These are phyloP conservation scores for Candida tammaniensis DNA, from an alignment of 805 yeast genomes.

Conservation along the genomic window DNA sequence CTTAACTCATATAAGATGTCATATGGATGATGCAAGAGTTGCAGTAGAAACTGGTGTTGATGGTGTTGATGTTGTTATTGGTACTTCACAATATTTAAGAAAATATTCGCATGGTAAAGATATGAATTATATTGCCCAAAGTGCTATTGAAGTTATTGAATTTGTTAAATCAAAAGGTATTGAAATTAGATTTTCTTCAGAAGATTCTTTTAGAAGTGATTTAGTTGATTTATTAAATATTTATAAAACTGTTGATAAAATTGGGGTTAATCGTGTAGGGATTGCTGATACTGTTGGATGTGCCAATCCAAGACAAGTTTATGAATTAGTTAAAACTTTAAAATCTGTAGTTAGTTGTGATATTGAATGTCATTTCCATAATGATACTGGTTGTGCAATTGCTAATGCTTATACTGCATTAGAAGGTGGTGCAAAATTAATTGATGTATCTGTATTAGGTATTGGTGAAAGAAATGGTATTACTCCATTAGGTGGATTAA, in stretches of 20 bases:
- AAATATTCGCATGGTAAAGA: slow-evolving; percentile 97
- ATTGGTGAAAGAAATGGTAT: slow-evolving; percentile 99
- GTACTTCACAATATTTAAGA: slow-evolving; percentile 92
- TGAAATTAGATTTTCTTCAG: slow-evolving; percentile 94
- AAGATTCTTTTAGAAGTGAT: slow-evolving; percentile 96
- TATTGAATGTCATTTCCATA: slow-evolving; percentile 98
- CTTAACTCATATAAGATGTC: slow-evolving; percentile 95
- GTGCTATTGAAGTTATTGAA: slow-evolving; percentile 95
- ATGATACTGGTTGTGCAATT: slow-evolving; percentile 98
- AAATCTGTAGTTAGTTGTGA: slow-evolving; percentile 93
- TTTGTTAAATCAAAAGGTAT: slow-evolving; percentile 95
- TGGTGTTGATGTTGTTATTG: slow-evolving; percentile 98
- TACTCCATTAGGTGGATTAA: slow-evolving; percentile 94
- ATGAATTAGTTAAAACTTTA: slow-evolving; percentile 91
- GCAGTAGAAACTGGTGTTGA: slow-evolving; percentile 99
- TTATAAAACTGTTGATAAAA: slow-evolving; percentile 93
- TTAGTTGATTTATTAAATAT: slow-evolving; percentile 92
- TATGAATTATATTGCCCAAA: slow-evolving; percentile 94
- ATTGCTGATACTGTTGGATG: slow-evolving; percentile 99
- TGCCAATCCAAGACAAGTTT: slow-evolving; percentile 98
- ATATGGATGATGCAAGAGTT: slow-evolving; percentile 96
- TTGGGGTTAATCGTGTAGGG: slow-evolving; percentile 98
- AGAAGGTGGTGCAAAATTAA: slow-evolving; percentile 94
- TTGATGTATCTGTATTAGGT: slow-evolving; percentile 94
- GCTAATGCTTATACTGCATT: slow-evolving; percentile 98